A percentile compares a stretch with the other conserved stretches of the same genome.
These are phyloP conservation scores for Hyaloperonospora arabidopsidis DNA, from an alignment of 352 stramenopile species.

Conservation along the genomic window DNA sequence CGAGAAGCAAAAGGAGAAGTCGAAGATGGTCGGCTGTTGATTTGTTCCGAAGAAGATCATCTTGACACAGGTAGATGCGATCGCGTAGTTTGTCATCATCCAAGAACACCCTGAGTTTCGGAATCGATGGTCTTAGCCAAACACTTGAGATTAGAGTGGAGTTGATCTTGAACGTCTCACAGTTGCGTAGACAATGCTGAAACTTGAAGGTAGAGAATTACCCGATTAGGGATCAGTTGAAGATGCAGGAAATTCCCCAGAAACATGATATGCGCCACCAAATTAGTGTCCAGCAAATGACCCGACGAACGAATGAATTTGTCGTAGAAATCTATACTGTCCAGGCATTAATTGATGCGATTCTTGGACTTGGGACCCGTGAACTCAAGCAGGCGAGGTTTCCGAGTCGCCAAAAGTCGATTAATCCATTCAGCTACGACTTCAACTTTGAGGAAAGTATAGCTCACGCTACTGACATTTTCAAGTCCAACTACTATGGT, in stretches of 20 bases:
- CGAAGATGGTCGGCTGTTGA: too few relatives aligned
- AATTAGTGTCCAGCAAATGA: neutral
- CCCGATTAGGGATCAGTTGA: neutral
- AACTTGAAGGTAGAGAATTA: neutral
- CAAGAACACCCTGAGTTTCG: too few relatives aligned
- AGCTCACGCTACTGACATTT: neutral
- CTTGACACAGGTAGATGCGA: too few relatives aligned
- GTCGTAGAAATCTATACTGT: neutral
- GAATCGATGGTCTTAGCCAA: too few relatives aligned
- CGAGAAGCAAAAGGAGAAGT: too few relatives aligned
- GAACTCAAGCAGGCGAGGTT: neutral
- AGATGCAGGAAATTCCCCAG: neutral
- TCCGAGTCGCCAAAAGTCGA: neutral
- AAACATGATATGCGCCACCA: neutral
- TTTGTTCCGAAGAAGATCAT: too few relatives aligned
- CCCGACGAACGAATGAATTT: neutral
- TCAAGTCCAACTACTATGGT: neutral
- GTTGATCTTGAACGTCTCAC: neutral
- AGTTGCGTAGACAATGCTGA: neutral
- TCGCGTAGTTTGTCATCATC: too few relatives aligned
- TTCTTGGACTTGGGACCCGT: neutral
- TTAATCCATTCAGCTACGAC: neutral
- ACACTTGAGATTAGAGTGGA: neutral
- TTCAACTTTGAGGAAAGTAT: neutral
- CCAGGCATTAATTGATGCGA: neutral